These are phyloP conservation scores for Pseudogymnoascus sp. DNA, from an alignment of 2,329 filamentous ascomycete species.

Conservation along the genomic window DNA sequence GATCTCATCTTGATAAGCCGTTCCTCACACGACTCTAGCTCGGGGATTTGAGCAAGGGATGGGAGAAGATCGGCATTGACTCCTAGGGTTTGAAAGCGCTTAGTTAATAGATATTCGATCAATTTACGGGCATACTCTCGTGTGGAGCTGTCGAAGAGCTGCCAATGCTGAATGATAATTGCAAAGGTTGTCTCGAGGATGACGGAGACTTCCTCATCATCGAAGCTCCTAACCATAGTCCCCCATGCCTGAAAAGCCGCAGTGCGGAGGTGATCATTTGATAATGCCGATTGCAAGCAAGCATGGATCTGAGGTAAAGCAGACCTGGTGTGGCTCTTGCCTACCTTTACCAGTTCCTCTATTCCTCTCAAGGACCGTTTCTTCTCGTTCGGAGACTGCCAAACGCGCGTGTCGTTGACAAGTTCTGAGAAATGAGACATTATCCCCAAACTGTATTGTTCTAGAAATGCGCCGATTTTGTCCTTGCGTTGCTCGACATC, in stretches of 20 bases:
- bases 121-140: slow-evolving; percentile 53
- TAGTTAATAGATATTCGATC: slow-evolving; percentile 41
- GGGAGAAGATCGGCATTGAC: slow-evolving; percentile 58
- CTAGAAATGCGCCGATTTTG: slow-evolving; percentile 65
- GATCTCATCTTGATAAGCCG: slow-evolving; percentile 58
- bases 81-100: slow-evolving; percentile 13
- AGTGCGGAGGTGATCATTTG: slow-evolving; percentile 65
- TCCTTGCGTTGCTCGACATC: slow-evolving; percentile 33
- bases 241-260: slow-evolving; percentile 79
- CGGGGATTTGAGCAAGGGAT: slow-evolving; percentile 62
- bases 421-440: slow-evolving; percentile 73
- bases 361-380: slow-evolving; percentile 73
- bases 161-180: slow-evolving; percentile 77
- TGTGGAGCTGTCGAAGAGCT: slow-evolving; percentile 52
- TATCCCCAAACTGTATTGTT: slow-evolving; percentile 76
- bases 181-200: slow-evolving; percentile 87
- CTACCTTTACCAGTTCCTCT: slow-evolving; percentile 76
- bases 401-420: slow-evolving; percentile 60
- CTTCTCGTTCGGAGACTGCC: slow-evolving; percentile 59
- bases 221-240: slow-evolving; percentile 65
- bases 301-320: slow-evolving; percentile 85
- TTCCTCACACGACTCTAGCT: slow-evolving; percentile 59
- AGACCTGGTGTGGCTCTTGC: slow-evolving; percentile 63
- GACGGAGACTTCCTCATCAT: slow-evolving; percentile 68
- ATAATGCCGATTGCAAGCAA: slow-evolving; percentile 79